Percentiles rank a stretch among this genome's conserved stretches.
Evolutionary conservation across 2,329 filamentous ascomycete genomes (phyloP).

Genomic region (Pseudocercospora fuligena): DNA sequence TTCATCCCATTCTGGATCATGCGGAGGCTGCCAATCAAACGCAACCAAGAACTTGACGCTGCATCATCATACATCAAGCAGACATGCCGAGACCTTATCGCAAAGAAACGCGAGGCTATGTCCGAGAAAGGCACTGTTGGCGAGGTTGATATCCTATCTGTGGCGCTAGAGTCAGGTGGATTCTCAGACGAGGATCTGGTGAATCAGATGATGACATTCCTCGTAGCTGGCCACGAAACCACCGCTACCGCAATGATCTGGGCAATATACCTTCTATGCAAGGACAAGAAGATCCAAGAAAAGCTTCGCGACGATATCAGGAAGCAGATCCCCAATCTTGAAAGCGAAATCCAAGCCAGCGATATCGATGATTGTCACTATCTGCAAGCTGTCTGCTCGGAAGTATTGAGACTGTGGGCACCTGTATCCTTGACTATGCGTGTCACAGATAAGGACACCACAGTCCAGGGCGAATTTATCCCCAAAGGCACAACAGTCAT

Average conservation of each 20-base stretch:
- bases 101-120: slow-evolving; percentile 67
- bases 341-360: slow-evolving; percentile 53
- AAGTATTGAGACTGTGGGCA: slow-evolving; percentile 73
- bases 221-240: slow-evolving; percentile 68
- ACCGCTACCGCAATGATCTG: slow-evolving; percentile 59
- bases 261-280: slow-evolving; percentile 59
- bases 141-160: slow-evolving; percentile 76
- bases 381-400: slow-evolving; percentile 77
- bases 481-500: slow-evolving; percentile 73
- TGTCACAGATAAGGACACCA: slow-evolving; percentile 66
- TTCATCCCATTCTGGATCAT: slow-evolving; percentile 69
- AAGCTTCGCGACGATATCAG: slow-evolving; percentile 58
- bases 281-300: slow-evolving; percentile 54
- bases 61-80: slow-evolving; percentile 66
- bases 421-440: slow-evolving; percentile 75
- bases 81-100: slow-evolving; percentile 68
- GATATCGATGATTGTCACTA: slow-evolving; percentile 78
- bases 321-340: slow-evolving; percentile 50
- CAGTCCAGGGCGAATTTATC: slow-evolving; percentile 67
- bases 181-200: slow-evolving; percentile 82
- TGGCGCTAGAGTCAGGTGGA: slow-evolving; percentile 74
- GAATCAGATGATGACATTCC: slow-evolving; percentile 68
- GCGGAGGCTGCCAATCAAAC: slow-evolving; percentile 67
- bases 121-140: slow-evolving; percentile 48
- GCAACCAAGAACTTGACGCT: slow-evolving; percentile 67